These are phyloP conservation scores for Saitozyma podzolica DNA, from an alignment of 768 basidiomycete species.

Conservation along the genomic window DNA sequence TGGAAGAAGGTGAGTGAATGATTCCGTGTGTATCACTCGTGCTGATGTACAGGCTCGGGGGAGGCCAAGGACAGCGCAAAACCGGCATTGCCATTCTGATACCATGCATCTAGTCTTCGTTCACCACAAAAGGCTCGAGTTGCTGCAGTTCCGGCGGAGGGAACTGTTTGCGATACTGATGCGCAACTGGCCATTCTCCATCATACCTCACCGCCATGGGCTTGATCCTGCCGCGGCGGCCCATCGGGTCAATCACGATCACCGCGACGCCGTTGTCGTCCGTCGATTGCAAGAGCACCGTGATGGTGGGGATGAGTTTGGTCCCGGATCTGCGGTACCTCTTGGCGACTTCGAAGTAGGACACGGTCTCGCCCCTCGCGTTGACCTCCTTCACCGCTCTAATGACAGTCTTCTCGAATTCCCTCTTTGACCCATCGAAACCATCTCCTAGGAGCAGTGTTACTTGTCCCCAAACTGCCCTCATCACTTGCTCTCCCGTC, in stretches of 20 bases:
- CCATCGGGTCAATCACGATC: conserved; percentile 19
- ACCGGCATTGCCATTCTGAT: conserved; percentile 39
- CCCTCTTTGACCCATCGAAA: neutral
- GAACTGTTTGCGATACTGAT: conserved; percentile 22
- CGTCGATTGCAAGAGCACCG: neutral
- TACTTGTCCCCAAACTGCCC: neutral
- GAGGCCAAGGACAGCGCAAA: conserved; percentile 25
- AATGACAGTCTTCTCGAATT: neutral
- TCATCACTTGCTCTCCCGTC: neutral
- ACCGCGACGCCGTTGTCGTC: conserved; percentile 10
- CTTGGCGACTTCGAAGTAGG: neutral
- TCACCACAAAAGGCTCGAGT: conserved; percentile 6
- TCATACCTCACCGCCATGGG: conserved; percentile 22
- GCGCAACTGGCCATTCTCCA: conserved; percentile 25
- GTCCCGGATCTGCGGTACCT: neutral
- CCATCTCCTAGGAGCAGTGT: conserved; percentile 6
- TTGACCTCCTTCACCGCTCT: conserved; percentile 2
- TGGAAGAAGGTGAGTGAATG: conserved; percentile 38
- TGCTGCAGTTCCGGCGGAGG: conserved; percentile 17
- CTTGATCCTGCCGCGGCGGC: conserved; percentile 2
- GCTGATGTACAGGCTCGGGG: conserved; percentile 15
- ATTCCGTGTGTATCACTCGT: neutral
- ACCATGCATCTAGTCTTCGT: conserved; percentile 5
- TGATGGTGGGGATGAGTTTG: neutral
- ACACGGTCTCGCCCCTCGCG: neutral